Conservation (phyloP, 208 protist species). For the Naegleria fowleri region DNA sequence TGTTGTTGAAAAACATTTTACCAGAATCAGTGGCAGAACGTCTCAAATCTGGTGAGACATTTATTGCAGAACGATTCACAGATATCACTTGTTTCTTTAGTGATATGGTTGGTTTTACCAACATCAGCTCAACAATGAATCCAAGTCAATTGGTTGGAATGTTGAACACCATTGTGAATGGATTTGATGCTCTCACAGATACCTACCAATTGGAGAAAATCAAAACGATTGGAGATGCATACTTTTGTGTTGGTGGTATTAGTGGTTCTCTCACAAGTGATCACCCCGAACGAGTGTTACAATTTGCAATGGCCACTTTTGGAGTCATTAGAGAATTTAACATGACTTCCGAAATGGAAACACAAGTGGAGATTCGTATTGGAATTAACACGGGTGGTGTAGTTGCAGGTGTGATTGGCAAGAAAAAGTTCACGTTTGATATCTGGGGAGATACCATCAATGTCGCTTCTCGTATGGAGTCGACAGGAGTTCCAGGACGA, state of each 20-base stretch:
- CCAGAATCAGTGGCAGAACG: not conserved
- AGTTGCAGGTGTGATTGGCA: not conserved
- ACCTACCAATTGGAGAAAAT: slow-evolving; percentile 26
- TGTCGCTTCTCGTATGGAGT: slow-evolving; percentile 8
- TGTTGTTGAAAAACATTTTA: not conserved
- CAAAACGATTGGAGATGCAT: slow-evolving; percentile 36
- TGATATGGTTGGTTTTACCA: slow-evolving; percentile 40
- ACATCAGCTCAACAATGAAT: slow-evolving; percentile 37
- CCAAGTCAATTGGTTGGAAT: slow-evolving; percentile 16
- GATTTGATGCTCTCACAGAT: slow-evolving; percentile 12
- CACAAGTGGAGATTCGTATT: slow-evolving; percentile 6
- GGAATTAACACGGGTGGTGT: not conserved
- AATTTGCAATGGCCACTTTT: not conserved
- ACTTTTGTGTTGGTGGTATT: slow-evolving; percentile 22
- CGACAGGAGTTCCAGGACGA: not conserved
- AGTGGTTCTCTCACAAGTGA: not conserved
- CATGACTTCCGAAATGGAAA: not conserved
- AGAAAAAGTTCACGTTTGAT: slow-evolving; percentile 8
- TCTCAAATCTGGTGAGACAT: not conserved
- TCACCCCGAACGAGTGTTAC: not conserved
- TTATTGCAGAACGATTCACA: not conserved
- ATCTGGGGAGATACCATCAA: not conserved
- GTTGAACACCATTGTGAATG: slow-evolving; percentile 5
- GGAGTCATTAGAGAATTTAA: not conserved
- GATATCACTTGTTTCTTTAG: not conserved